Evolutionary conservation across 2,329 filamentous ascomycete genomes (phyloP).

Genomic region (Xylariaceae sp.): DNA sequence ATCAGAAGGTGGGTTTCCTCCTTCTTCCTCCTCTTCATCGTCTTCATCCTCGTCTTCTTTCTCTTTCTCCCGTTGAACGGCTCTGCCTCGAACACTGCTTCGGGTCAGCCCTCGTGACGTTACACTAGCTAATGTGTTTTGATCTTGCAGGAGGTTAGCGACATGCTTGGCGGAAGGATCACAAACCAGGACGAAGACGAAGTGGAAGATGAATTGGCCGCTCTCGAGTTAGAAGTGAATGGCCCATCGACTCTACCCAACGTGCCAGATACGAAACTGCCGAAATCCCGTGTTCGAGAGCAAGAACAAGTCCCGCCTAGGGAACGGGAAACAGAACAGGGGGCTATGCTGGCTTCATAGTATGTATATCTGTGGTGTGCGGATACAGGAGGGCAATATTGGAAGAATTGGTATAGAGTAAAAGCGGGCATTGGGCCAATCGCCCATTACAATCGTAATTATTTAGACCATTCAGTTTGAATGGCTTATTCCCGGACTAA

Average conservation of each 20-base stretch:
- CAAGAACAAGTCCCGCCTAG: not conserved
- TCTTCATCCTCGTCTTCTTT: not conserved
- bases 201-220: conserved; percentile 91
- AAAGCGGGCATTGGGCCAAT: not conserved
- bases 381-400: not conserved
- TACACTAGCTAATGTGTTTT: not conserved
- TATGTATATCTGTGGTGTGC: not conserved
- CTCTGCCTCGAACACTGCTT: not conserved
- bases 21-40: not conserved
- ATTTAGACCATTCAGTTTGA: not conserved
- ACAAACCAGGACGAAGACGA: conserved; percentile 96
- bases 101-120: conserved; percentile 3
- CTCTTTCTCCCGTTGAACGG: not conserved
- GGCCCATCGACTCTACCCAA: conserved; percentile 35
- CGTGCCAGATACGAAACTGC: conserved; percentile 39
- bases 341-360: conserved; percentile 45
- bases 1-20: conserved; percentile 71
- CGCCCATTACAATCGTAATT: not conserved
- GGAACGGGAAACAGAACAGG: conserved; percentile 36
- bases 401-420: not conserved
- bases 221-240: conserved; percentile 67
- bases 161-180: conserved; percentile 85
- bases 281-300: conserved; percentile 28
- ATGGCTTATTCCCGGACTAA: not conserved
- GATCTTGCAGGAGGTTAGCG: conserved; percentile 75